These are phyloP conservation scores for Aspergillus ellipticus DNA, from an alignment of 495 filamentous ascomycete genomes.

Conservation along the genomic window DNA sequence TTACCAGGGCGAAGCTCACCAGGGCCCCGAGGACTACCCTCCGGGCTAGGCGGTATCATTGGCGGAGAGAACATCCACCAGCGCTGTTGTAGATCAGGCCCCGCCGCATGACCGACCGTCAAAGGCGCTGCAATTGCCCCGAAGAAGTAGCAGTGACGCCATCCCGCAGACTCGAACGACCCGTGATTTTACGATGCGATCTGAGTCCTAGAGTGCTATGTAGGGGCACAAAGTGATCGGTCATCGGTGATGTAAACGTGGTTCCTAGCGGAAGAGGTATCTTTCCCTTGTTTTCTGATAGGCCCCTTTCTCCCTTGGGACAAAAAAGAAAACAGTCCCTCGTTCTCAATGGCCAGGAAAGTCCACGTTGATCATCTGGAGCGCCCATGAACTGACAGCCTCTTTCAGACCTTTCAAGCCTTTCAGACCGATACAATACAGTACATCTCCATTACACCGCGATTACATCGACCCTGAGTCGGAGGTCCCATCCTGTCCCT, in stretches of 20 bases:
- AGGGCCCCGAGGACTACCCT: slow-evolving; percentile 14
- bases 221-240: neutral
- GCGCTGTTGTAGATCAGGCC: slow-evolving; percentile 14
- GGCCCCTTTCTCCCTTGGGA: neutral
- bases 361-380: neutral
- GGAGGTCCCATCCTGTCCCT: neutral
- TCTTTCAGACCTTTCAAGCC: neutral
- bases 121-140: slow-evolving; percentile 19
- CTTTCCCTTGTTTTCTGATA: neutral
- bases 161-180: slow-evolving; percentile 16
- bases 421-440: neutral
- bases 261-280: slow-evolving; percentile 2
- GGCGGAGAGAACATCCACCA: slow-evolving; percentile 14
- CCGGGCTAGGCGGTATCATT: slow-evolving; percentile 5
- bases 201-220: slow-evolving; percentile 6
- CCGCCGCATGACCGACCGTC: slow-evolving; percentile 21
- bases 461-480: neutral
- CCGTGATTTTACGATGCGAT: slow-evolving; percentile 14
- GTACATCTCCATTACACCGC: neutral
- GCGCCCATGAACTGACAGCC: neutral
- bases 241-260: slow-evolving; percentile 16
- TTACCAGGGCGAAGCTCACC: slow-evolving; percentile 6
- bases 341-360: neutral
- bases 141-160: slow-evolving; percentile 23
- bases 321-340: neutral